Evolutionary conservation across 1,284 basidiomycete species (phyloP), one percentile per base, ranked within the genome.

Genomic region (Wallemia mellicola): DNA sequence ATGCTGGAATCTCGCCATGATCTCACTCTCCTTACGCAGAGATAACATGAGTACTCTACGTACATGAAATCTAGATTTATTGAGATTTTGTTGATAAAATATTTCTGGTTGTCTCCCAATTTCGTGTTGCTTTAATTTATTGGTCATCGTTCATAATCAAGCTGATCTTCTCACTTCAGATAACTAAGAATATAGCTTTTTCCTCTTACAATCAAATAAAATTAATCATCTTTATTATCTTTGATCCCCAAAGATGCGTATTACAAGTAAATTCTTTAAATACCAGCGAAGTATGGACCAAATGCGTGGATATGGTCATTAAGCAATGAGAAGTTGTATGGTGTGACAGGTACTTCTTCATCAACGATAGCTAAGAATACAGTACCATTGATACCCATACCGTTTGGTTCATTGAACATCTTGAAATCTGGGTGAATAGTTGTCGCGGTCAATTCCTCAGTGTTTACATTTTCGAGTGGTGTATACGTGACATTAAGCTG

Each of bases 1-100:
- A 60, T 77, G 80, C 77, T 91, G 88, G 73, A 86, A 77, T 27
- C 68, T 71, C 1, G 79, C 81, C 61, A 92, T 74, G 59, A 79
- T 67, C 60, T 71, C 67, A 28, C 80, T 83, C 72, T 92, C 86
- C 63, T 69, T 67, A 48, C 75, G 70, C 24, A 91, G 75, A 38
- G 71, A 71, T 59, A 67, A 68, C 27, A 87, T 74, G n/a, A 89
- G 70, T 58, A 64, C 67, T 30, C 75, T 69, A 25, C 87, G 76
- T 28, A 86, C 68, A 0, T 69, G 72, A 27, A 79, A 78, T 64
- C 85, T 73, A 84, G 84, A 88, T 62, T 71, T 68, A 0, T 79
- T n/a, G n/a, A n/a, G n/a, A n/a, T n/a, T n/a, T n/a, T n/a, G n/a
- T n/a, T n/a, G n/a, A n/a, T n/a, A n/a, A n/a, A n/a, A n/a, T n/a